Percentiles rank a stretch among this genome's conserved stretches.
These are phyloP conservation scores for Saturnispora sanitii DNA, from an alignment of 805 yeast genomes.

Conservation along the genomic window DNA sequence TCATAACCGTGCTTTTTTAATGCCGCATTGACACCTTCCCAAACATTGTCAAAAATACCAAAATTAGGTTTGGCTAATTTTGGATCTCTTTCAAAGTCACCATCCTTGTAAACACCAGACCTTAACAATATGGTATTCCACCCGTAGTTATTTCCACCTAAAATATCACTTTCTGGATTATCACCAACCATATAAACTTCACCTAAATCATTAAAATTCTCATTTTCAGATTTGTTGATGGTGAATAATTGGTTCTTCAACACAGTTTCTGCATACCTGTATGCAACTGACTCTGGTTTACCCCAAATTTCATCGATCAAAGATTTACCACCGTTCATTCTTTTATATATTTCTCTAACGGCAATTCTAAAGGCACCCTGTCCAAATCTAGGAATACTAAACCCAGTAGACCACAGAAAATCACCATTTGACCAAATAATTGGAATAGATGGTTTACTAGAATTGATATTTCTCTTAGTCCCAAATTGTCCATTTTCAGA, in stretches of 20 bases:
- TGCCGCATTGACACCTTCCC: conserved; percentile 31
- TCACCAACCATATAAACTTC: conserved; percentile 94
- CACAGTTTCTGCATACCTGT: conserved; percentile 70
- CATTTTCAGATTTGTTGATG: conserved; percentile 9
- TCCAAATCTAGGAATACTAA: conserved; percentile 68
- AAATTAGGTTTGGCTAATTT: conserved; percentile 33
- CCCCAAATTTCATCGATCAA: conserved; percentile 58
- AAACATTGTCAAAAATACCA: conserved; percentile 42
- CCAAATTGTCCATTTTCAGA: conserved; percentile 56
- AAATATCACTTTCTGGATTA: conserved; percentile 87
- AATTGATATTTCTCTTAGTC: conserved; percentile 42
- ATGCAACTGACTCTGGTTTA: conserved; percentile 70
- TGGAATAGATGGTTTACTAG: conserved; percentile 47
- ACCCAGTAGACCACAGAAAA: conserved; percentile 81
- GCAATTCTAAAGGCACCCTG: conserved; percentile 77
- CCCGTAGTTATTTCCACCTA: conserved; percentile 79
- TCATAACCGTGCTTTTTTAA: conserved; percentile 9
- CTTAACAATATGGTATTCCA: conserved; percentile 81
- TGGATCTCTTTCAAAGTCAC: conserved; percentile 31
- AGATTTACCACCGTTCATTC: conserved; percentile 28
- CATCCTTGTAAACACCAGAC: conserved; percentile 78
- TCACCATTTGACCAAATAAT: conserved; percentile 75
- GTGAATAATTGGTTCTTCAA: conserved; percentile 42
- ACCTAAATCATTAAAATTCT: conserved; percentile 35
- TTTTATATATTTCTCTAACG: conserved; percentile 47